These are phyloP conservation scores for Eucalyptus rudis DNA, from an alignment of 345 rosid species.

Conservation along the genomic window DNA sequence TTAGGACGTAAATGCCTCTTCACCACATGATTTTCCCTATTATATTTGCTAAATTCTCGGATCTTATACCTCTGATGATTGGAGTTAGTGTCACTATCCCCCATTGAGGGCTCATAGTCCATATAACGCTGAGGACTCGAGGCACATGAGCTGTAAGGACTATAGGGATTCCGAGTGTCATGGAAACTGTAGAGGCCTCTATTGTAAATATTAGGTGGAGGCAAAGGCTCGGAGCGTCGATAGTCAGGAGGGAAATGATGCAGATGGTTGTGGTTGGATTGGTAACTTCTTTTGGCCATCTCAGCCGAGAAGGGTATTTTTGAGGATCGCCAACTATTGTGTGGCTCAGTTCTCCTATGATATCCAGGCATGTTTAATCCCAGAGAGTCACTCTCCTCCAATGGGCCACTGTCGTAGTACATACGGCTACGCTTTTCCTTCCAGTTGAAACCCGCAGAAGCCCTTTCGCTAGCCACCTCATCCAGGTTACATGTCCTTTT, in stretches of 20 bases:
- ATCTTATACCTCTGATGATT: conserved; percentile 34
- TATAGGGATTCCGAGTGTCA: conserved; percentile 11
- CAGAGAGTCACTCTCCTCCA: not conserved
- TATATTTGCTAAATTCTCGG: conserved; percentile 16
- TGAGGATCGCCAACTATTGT: conserved; percentile 14
- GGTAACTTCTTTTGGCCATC: conserved; percentile 13
- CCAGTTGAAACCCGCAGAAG: conserved; percentile 4
- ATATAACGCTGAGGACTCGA: conserved; percentile 48
- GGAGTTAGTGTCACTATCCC: conserved; percentile 24
- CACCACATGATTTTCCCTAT: conserved; percentile 29
- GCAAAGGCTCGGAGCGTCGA: conserved; percentile 21
- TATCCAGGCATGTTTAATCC: not conserved
- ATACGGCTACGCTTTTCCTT: conserved; percentile 3
- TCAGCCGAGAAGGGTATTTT: conserved; percentile 36
- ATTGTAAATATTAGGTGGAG: conserved; percentile 2
- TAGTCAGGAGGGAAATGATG: conserved; percentile 18
- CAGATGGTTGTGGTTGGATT: conserved; percentile 6
- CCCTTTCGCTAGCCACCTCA: conserved; percentile 4
- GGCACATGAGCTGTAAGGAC: conserved; percentile 38
- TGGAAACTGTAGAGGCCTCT: conserved; percentile 5
- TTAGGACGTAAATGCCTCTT: conserved; percentile 60
- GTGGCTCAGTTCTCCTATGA: conserved; percentile 7
- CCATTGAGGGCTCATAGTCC: conserved; percentile 28
- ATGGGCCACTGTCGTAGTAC: conserved; percentile 1
- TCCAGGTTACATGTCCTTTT: conserved; percentile 13